phyloP scores from a whole-genome alignment of 495 filamentous ascomycete species.

The Penicillium pulvis region DNA sequence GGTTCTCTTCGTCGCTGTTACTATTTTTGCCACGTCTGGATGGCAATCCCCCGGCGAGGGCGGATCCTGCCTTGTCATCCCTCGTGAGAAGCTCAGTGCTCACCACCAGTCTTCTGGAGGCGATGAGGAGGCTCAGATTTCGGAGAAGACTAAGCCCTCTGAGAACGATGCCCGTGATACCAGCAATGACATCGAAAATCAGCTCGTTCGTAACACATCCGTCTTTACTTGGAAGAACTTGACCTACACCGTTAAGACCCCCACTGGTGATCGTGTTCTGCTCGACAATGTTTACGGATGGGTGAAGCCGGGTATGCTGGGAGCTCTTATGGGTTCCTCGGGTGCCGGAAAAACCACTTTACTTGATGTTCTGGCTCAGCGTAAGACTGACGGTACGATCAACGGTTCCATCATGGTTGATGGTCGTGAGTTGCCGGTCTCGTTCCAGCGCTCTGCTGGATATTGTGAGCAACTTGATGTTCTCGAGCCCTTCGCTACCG shows the following conservation, averaged over 20 bases:
- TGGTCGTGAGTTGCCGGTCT: conserved; percentile 71
- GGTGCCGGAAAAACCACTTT: conserved; percentile 68
- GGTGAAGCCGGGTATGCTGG: conserved; percentile 83
- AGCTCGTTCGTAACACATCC: conserved; percentile 50
- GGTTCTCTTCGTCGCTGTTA: conserved; percentile 41
- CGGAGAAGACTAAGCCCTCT: conserved; percentile 28
- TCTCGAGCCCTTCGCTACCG: conserved; percentile 59
- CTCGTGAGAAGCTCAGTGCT: conserved; percentile 37
- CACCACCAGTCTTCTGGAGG: conserved; percentile 11
- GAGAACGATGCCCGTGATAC: conserved; percentile 14
- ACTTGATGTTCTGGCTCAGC: conserved; percentile 57
- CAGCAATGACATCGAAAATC: conserved; percentile 13
- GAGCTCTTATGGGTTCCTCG: conserved; percentile 70
- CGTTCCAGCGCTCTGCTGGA: conserved; percentile 73
- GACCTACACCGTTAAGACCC: conserved; percentile 53
- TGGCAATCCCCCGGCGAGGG: conserved; percentile 39
- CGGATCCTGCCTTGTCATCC: conserved; percentile 40
- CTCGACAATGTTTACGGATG: conserved; percentile 84
- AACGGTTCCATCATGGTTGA: conserved; percentile 84
- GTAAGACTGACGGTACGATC: conserved; percentile 86
- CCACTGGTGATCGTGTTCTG: conserved; percentile 46
- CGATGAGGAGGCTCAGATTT: conserved; percentile 38
- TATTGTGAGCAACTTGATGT: conserved; percentile 65
- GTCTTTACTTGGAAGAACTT: conserved; percentile 66
- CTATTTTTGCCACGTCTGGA: conserved; percentile 37